phyloP scores from a whole-genome alignment of 106 monocot genomes.

The Chionographis japonica region DNA sequence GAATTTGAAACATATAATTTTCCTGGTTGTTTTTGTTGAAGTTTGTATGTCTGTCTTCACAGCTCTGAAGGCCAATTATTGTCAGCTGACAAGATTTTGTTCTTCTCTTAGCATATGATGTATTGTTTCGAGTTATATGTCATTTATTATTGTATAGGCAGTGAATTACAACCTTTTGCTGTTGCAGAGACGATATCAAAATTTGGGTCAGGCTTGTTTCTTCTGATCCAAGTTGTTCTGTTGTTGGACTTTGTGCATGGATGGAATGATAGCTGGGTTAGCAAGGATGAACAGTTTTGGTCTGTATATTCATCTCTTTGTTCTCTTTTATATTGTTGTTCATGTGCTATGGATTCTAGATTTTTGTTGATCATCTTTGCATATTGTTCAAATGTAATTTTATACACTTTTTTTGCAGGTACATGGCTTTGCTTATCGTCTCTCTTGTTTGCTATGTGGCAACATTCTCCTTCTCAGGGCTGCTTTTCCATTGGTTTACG shows the following conservation, averaged over 20 bases:
- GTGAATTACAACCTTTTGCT: background rate
- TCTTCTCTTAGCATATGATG: too few species aligned
- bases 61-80: too few species aligned
- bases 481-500: constrained; percentile 96
- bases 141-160: background rate
- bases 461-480: constrained; percentile 83
- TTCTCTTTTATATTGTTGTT: background rate
- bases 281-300: constrained; percentile 96
- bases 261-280: constrained; percentile 99
- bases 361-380: background rate
- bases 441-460: constrained; percentile 86
- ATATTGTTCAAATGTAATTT: background rate
- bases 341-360: background rate
- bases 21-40: too few species aligned
- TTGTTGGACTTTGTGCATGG: constrained; percentile 97
- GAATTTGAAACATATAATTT: too few species aligned
- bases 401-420: constrained; percentile 38
- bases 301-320: constrained; percentile 7
- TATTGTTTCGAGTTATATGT: too few species aligned
- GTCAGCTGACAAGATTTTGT: too few species aligned
- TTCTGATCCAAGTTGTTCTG: constrained; percentile 98
- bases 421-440: constrained; percentile 78
- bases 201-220: constrained; percentile 96
- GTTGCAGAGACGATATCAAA: constrained; percentile 84
- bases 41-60: too few species aligned